These are phyloP conservation scores for Penicillium digitatum DNA, from an alignment of 2,329 filamentous ascomycete species.

Conservation along the genomic window DNA sequence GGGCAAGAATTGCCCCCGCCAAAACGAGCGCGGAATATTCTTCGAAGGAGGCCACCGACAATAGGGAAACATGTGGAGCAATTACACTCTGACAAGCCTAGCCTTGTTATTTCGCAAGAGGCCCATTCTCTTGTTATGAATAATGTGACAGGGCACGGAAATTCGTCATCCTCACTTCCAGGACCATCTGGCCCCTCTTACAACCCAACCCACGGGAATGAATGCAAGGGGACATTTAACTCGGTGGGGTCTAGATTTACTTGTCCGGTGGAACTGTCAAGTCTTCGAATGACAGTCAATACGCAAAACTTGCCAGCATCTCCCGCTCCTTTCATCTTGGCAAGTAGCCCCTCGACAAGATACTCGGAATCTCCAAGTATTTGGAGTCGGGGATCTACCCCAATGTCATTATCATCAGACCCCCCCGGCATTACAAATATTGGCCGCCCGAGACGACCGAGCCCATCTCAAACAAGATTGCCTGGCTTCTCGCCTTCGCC, in stretches of 20 bases:
- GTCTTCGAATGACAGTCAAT: conserved; percentile 35
- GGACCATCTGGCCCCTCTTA: conserved; percentile 13
- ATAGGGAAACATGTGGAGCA: conserved; percentile 35
- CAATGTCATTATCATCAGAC: conserved; percentile 49
- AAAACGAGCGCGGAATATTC: conserved; percentile 37
- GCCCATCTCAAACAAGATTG: conserved; percentile 37
- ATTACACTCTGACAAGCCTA: conserved; percentile 26
- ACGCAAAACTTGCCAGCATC: conserved; percentile 38
- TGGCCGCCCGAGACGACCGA: conserved; percentile 35
- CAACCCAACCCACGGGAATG: conserved; percentile 14
- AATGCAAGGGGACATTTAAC: conserved; percentile 12
- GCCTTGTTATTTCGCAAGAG: conserved; percentile 30
- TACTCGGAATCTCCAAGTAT: conserved; percentile 46
- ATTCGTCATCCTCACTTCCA: conserved; percentile 10
- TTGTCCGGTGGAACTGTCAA: conserved; percentile 38
- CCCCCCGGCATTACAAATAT: conserved; percentile 45
- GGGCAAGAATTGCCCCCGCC: conserved; percentile 18
- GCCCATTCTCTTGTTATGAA: conserved; percentile 17
- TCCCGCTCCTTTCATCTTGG: conserved; percentile 38
- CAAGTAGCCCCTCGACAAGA: conserved; percentile 45
- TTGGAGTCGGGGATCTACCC: conserved; percentile 48
- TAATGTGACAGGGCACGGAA: conserved; percentile 8
- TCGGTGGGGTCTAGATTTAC: conserved; percentile 13
- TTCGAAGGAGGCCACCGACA: conserved; percentile 42
- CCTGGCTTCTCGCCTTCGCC: conserved; percentile 28